A percentile compares a stretch with the other conserved stretches of the same genome.
phyloP scores from a whole-genome alignment of 257 asterid genomes.

The Fraxinus cuspidata region DNA sequence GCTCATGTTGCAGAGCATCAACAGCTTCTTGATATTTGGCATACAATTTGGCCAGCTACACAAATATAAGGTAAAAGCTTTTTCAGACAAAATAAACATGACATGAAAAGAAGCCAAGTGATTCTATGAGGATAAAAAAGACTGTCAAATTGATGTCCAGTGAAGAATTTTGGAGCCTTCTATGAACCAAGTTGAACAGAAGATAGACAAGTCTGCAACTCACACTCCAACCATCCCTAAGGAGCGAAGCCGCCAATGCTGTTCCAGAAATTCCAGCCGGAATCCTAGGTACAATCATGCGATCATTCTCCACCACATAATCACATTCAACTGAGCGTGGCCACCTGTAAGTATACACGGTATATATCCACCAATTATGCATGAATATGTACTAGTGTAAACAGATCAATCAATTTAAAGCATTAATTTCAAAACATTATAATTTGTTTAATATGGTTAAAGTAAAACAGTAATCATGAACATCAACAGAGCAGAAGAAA shows the following conservation, averaged over 20 bases:
- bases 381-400: background rate
- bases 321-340: background rate
- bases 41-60: too few relatives aligned
- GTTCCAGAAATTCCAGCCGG: conserved; percentile 93
- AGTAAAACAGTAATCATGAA: background rate
- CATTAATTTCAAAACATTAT: background rate
- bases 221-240: conserved; percentile 97
- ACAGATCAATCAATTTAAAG: background rate
- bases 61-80: too few relatives aligned
- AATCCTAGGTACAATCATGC: conserved; percentile 64
- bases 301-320: conserved; percentile 52
- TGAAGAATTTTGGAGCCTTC: too few relatives aligned
- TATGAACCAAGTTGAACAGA: background rate
- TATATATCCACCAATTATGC: background rate
- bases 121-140: too few relatives aligned
- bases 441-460: background rate
- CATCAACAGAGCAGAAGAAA: conserved; percentile 3
- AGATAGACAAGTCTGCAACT: conserved; percentile 37
- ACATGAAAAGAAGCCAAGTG: too few relatives aligned
- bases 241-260: conserved; percentile 96
- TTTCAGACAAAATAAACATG: too few relatives aligned
- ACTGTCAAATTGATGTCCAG: too few relatives aligned
- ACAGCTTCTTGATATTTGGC: too few relatives aligned
- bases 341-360: conserved; percentile 36
- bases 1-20: too few relatives aligned